Percentiles rank a stretch among this genome's conserved stretches.
phyloP scores from a whole-genome alignment of 345 rosid genomes.

The Gossypium herbaceum region DNA sequence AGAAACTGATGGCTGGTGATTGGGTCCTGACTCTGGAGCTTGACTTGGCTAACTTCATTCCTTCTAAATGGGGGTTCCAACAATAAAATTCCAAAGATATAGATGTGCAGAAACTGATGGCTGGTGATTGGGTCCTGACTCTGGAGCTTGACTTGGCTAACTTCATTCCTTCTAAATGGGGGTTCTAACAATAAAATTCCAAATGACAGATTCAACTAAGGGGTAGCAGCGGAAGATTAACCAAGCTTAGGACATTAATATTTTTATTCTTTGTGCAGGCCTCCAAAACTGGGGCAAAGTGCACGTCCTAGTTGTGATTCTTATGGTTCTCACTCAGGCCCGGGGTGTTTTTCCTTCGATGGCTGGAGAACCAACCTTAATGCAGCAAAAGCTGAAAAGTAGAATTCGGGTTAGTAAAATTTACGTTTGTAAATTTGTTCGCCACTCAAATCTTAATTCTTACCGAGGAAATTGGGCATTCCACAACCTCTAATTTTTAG shows the following conservation, averaged over 20 bases:
- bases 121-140: slow-evolving; percentile 22
- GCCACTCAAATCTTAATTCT: slow-evolving; percentile 20
- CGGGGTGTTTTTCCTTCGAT: slow-evolving; percentile 40
- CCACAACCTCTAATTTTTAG: slow-evolving; percentile 8
- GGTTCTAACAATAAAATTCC: slow-evolving; percentile 43
- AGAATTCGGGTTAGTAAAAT: slow-evolving; percentile 28
- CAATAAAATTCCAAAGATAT: slow-evolving; percentile 31
- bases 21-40: slow-evolving; percentile 33
- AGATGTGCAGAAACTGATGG: slow-evolving; percentile 10
- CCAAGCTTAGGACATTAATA: slow-evolving; percentile 37
- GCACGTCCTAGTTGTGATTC: slow-evolving; percentile 40
- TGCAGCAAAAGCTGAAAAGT: slow-evolving; percentile 36
- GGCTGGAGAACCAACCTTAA: slow-evolving; percentile 38
- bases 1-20: slow-evolving; percentile 13
- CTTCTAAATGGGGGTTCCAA: slow-evolving; percentile 47
- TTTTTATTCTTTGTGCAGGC: slow-evolving; percentile 57
- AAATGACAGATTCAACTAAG: slow-evolving; percentile 29
- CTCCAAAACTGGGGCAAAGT: slow-evolving; percentile 20
- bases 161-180: slow-evolving; percentile 42
- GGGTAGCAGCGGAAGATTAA: slow-evolving; percentile 40
- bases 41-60: slow-evolving; percentile 44
- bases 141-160: slow-evolving; percentile 48
- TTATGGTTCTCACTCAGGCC: slow-evolving; percentile 42
- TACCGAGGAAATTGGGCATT: slow-evolving; percentile 25
- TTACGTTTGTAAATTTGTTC: slow-evolving; percentile 34